Conservation (phyloP, 2,329 filamentous ascomycete genomes). For the Fusarium verticillioides region DNA sequence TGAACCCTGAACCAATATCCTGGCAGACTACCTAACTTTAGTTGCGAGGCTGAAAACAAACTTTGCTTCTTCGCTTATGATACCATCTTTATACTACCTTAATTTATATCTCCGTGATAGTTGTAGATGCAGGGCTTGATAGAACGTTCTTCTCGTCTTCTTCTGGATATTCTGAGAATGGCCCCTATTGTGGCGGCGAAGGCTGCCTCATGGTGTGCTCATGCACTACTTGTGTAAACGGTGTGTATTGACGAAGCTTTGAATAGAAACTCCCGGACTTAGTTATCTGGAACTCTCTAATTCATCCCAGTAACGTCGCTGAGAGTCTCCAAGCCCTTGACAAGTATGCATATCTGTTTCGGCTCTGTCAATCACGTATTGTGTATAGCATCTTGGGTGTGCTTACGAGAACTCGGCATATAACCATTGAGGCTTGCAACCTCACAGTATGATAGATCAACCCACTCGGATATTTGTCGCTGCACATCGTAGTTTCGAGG, state of each 20-base stretch:
- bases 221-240: not conserved
- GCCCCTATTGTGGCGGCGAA: not conserved
- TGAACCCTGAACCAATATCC: not conserved
- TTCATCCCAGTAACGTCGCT: not conserved
- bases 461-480: not conserved
- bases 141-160: not conserved
- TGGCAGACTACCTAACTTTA: not conserved
- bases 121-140: not conserved
- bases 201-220: not conserved
- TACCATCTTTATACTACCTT: not conserved
- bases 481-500: not conserved
- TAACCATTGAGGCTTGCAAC: not conserved
- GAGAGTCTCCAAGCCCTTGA: not conserved
- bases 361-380: not conserved
- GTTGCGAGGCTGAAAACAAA: not conserved
- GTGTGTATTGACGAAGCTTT: not conserved
- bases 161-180: not conserved
- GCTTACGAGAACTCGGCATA: not conserved
- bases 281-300: not conserved
- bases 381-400: not conserved
- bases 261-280: not conserved
- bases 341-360: not conserved
- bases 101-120: not conserved
- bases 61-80: not conserved
- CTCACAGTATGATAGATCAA: not conserved